Conservation (phyloP, 2,329 filamentous ascomycete genomes). For the Bipolaris victoriae region DNA sequence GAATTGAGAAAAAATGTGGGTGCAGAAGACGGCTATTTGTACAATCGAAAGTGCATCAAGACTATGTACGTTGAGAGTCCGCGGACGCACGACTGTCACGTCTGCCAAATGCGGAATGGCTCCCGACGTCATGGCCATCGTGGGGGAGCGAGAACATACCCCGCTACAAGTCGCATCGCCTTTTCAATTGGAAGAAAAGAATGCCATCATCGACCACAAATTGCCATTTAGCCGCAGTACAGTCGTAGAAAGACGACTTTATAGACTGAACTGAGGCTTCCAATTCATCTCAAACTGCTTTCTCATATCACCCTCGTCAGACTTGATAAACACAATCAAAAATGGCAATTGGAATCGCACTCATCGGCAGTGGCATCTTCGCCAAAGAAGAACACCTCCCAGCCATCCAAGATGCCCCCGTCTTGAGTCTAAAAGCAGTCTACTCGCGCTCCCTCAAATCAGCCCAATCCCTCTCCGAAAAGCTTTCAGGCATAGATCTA, state of each 20-base stretch:
- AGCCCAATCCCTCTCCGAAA: conserved; percentile 52
- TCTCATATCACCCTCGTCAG: not conserved
- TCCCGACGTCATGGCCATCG: conserved; percentile 23
- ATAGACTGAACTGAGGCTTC: not conserved
- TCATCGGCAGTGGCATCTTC: conserved; percentile 69
- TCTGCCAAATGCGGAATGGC: conserved; percentile 22
- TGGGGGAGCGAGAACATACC: conserved; percentile 21
- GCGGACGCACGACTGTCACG: conserved; percentile 11
- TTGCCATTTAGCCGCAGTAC: conserved; percentile 29
- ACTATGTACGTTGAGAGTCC: not conserved
- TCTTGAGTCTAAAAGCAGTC: conserved; percentile 65
- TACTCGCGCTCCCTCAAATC: conserved; percentile 69
- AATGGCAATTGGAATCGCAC: conserved; percentile 60
- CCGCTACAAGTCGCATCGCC: conserved; percentile 9
- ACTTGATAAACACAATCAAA: not conserved
- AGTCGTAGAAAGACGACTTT: conserved; percentile 6
- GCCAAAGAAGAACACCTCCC: conserved; percentile 66
- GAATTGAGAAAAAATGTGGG: too few relatives aligned
- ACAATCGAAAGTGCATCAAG: too few relatives aligned
- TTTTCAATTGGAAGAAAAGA: conserved; percentile 16
- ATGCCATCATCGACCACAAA: conserved; percentile 4
- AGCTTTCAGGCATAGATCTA: conserved; percentile 55
- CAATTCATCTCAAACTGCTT: not conserved
- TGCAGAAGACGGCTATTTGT: too few relatives aligned
- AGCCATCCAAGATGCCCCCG: conserved; percentile 62